Evolutionary conservation across 2,329 filamentous ascomycete genomes (phyloP), one percentile per base, ranked within the genome.

Genomic region (Colletotrichum sp.): DNA sequence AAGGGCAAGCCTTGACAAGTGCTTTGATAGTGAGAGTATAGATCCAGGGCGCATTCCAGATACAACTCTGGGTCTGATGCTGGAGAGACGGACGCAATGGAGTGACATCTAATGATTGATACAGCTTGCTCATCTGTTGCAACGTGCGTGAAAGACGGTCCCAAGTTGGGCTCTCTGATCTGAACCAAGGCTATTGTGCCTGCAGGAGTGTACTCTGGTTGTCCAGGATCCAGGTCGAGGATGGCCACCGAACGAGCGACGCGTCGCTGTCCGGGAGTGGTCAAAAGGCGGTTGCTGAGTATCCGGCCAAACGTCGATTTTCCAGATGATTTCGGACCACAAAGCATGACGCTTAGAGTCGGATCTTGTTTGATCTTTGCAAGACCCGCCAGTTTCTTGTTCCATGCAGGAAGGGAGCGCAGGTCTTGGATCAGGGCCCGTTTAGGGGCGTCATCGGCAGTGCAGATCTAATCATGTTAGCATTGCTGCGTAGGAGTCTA

Each of bases 251-350:
- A 80, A 2, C 28, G 34, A 25, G 70, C 82, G 8, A 71, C 68
- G 28, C 61, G 48, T 25, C 74, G 75, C 79, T 80, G 79, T 79
- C 63, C 77, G 73, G 81, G 79, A 61, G 86, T 83, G 5, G 91
- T 93, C n/a, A 95, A 83, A 11, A 95, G 84, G 13, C 91, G 89
- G 80, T 96, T 96, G 11, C 89, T 84, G 4, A 96, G 85, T 6
- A 95, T 83, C 64, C 90, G 91, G 15, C 91, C 90, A 81, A 96
- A 94, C 0, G 93, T 95, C 1, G 94, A 96, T 80, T 96, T 96
- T 4, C 94, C 94, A 4, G 94, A 91, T 1, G 91, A 92, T 78
- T 95, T 94, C 0, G 93, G 91, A 0, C 94, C 94, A 66, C 93
- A 93, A 4, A 95, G 85, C 76, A 96, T 86, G 8, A 91, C 86